These are phyloP conservation scores for Lunularia cruciata DNA, from an alignment of 225 moss, liverwort and hornwort species.

Conservation along the genomic window DNA sequence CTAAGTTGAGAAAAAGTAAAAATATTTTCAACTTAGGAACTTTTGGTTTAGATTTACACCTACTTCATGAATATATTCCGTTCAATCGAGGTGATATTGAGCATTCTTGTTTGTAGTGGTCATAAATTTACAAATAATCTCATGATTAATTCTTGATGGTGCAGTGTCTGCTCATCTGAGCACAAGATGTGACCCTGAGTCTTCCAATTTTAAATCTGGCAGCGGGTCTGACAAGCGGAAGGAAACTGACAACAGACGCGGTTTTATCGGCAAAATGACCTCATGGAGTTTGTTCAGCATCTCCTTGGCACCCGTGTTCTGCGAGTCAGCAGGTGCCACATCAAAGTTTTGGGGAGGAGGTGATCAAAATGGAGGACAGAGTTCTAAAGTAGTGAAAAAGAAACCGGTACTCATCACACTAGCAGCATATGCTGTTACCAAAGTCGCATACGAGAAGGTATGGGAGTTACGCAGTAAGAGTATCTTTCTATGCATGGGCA, in stretches of 20 bases:
- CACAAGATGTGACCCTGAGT: not conserved
- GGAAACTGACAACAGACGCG: not conserved
- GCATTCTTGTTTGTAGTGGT: too few species aligned
- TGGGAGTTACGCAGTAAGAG: too few species aligned
- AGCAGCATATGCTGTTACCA: slow-evolving; percentile 39
- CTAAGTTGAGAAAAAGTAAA: too few species aligned
- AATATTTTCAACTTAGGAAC: not conserved
- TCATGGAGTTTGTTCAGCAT: slow-evolving; percentile 28
- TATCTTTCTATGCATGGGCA: too few species aligned
- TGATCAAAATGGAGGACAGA: slow-evolving; percentile 17
- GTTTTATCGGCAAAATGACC: slow-evolving; percentile 14
- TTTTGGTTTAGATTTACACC: not conserved
- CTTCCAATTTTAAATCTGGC: not conserved
- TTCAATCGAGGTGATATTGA: too few species aligned
- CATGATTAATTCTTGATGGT: not conserved
- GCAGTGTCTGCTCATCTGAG: slow-evolving; percentile 21
- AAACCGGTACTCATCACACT: slow-evolving; percentile 34
- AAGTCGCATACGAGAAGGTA: slow-evolving; percentile 39
- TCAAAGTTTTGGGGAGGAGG: slow-evolving; percentile 16
- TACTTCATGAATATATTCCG: too few species aligned
- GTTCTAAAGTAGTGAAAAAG: slow-evolving; percentile 24
- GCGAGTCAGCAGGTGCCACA: slow-evolving; percentile 21
- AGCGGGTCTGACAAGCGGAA: not conserved
- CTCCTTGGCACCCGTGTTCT: slow-evolving; percentile 19
- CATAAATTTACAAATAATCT: not conserved